Evolutionary conservation across 2,329 filamentous ascomycete genomes (phyloP).

Genomic region (Camptophora hylomeconis): DNA sequence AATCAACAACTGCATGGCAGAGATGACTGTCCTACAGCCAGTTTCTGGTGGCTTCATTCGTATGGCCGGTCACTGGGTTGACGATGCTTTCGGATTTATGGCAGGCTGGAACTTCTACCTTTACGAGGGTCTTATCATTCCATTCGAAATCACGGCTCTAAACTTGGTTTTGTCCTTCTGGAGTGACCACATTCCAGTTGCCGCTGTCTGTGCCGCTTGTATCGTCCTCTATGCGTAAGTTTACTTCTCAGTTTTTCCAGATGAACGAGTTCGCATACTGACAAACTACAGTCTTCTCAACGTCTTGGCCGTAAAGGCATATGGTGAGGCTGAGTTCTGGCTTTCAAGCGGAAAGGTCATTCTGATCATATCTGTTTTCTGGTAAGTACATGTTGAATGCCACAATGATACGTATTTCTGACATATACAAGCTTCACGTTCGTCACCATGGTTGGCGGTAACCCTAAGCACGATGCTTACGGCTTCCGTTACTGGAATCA

Average conservation of each 20-base stretch:
- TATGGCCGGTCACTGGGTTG: constrained; percentile 31
- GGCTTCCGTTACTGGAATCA: constrained; percentile 53
- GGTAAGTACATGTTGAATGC: constrained; percentile 1
- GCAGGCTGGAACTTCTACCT: constrained; percentile 36
- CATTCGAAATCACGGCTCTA: constrained; percentile 30
- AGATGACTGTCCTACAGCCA: constrained; percentile 32
- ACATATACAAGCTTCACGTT: constrained; percentile 68
- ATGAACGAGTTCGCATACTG: constrained; percentile 1
- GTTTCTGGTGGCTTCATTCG: constrained; percentile 29
- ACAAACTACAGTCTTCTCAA: constrained; percentile 45
- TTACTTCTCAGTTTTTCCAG: constrained; percentile 8
- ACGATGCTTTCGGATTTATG: constrained; percentile 32
- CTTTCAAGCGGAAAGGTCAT: constrained; percentile 57
- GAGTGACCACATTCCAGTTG: constrained; percentile 26
- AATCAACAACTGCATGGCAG: constrained; percentile 29
- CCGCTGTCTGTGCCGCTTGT: constrained; percentile 24
- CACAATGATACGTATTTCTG: background rate
- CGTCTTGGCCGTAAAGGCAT: constrained; percentile 53
- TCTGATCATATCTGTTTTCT: constrained; percentile 51
- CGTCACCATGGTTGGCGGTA: constrained; percentile 67
- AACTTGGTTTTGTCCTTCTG: constrained; percentile 29
- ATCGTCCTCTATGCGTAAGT: constrained; percentile 27
- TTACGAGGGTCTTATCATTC: constrained; percentile 27
- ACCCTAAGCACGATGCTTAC: constrained; percentile 54
- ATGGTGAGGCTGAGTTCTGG: constrained; percentile 55